Evolutionary conservation across 495 filamentous ascomycete genomes (phyloP).

Genomic region (Hyaloscypha hepaticicola): DNA sequence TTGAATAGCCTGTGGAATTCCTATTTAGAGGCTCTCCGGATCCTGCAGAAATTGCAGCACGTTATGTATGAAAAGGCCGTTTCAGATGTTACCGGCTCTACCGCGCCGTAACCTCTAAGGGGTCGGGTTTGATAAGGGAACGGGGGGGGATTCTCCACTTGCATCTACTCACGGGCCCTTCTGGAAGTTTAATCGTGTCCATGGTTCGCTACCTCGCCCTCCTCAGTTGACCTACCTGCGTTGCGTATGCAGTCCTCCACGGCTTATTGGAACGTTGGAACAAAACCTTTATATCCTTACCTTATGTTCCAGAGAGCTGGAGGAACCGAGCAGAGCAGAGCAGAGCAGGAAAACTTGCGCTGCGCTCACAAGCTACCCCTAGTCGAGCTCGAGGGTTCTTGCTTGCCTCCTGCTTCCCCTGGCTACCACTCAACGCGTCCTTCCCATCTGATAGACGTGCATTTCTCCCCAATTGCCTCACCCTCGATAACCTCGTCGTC

Average conservation of each 20-base stretch:
- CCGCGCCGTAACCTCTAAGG: background rate
- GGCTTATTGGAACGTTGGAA: background rate
- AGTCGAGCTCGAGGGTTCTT: background rate
- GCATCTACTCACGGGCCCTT: constrained; percentile 16
- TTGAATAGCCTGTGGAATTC: background rate
- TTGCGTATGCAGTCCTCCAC: background rate
- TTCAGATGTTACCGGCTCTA: constrained; percentile 20
- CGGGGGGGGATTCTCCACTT: constrained; percentile 4
- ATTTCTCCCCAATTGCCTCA: background rate
- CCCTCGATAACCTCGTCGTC: background rate
- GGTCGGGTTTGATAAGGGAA: background rate
- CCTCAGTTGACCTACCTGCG: background rate
- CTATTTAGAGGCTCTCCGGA: constrained; percentile 15
- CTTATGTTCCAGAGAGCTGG: background rate
- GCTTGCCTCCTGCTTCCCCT: background rate
- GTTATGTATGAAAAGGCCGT: constrained; percentile 15
- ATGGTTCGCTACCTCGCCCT: background rate
- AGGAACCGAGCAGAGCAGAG: background rate
- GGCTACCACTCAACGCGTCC: background rate
- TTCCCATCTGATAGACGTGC: background rate
- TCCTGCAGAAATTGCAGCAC: constrained; percentile 19
- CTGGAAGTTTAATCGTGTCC: constrained; percentile 18
- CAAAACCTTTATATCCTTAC: too few species aligned
- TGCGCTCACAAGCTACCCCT: background rate
- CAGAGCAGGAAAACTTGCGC: background rate